These are phyloP conservation scores for Polyplosphaeria fusca DNA, from an alignment of 495 filamentous ascomycete species.

Conservation along the genomic window DNA sequence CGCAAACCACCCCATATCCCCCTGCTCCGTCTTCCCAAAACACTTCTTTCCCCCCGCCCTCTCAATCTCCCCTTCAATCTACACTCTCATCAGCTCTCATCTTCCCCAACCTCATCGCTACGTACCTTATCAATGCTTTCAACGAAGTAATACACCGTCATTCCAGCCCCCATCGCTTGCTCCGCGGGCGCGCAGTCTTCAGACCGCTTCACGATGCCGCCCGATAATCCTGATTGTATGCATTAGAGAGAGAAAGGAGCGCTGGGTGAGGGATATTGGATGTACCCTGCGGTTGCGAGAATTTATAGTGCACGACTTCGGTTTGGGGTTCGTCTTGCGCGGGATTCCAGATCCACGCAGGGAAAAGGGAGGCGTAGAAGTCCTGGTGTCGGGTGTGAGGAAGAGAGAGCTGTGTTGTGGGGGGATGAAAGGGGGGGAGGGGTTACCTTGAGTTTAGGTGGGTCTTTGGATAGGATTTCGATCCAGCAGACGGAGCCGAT, in stretches of 20 bases:
- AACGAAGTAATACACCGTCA: conserved; percentile 25
- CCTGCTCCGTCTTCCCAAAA: conserved; percentile 14
- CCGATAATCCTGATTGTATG: conserved; percentile 12
- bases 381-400: conserved; percentile 6
- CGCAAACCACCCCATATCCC: conserved; percentile 24
- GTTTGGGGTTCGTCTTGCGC: neutral
- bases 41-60: conserved; percentile 17
- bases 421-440: neutral
- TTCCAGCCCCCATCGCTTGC: conserved; percentile 17
- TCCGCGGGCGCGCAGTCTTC: conserved; percentile 13
- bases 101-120: conserved; percentile 1
- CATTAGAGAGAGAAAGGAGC: neutral
- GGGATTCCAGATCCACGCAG: conserved; percentile 16
- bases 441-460: conserved; percentile 23
- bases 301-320: conserved; percentile 4
- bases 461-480: conserved; percentile 21
- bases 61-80: conserved; percentile 17
- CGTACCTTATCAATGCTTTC: conserved; percentile 24
- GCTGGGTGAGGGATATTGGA: neutral
- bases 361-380: conserved; percentile 29
- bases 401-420: neutral
- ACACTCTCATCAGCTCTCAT: neutral
- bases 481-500: conserved; percentile 27
- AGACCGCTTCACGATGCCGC: conserved; percentile 26
- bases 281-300: conserved; percentile 18